Percentiles rank a stretch among this genome's conserved stretches.
Conservation (phyloP, 2,329 filamentous ascomycete species). For the Pseudonectria buxi region DNA sequence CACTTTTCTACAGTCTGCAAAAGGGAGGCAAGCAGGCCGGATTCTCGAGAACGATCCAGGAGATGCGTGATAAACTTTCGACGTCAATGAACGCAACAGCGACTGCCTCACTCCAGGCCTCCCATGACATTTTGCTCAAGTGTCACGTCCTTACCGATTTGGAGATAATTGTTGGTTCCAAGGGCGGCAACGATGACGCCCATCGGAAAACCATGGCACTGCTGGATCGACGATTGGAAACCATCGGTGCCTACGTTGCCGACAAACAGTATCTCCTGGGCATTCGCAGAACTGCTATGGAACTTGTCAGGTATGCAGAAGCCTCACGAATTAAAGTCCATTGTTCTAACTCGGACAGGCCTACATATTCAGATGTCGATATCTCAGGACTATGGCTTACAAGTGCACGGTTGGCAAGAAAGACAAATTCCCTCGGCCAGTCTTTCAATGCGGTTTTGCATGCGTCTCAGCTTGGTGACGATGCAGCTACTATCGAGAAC, state of each 20-base stretch:
- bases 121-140: conserved; percentile 77
- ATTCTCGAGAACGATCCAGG: conserved; percentile 52
- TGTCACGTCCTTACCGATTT: conserved; percentile 85
- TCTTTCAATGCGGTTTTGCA: conserved; percentile 92
- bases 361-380: conserved; percentile 61
- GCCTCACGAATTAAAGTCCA: neutral
- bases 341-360: conserved; percentile 27
- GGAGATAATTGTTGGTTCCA: conserved; percentile 60
- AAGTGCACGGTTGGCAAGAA: conserved; percentile 78
- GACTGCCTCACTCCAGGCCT: conserved; percentile 74
- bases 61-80: conserved; percentile 63
- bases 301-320: conserved; percentile 57
- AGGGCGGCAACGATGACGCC: conserved; percentile 35
- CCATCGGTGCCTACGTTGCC: conserved; percentile 79
- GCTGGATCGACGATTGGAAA: conserved; percentile 71
- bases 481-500: conserved; percentile 88
- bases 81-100: conserved; percentile 67
- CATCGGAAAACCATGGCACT: conserved; percentile 26
- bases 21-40: conserved; percentile 40
- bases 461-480: conserved; percentile 76
- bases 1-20: conserved; percentile 52
- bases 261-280: conserved; percentile 94
- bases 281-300: conserved; percentile 80
- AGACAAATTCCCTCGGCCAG: conserved; percentile 74
- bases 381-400: conserved; percentile 80